phyloP scores from a whole-genome alignment of 1,284 basidiomycete genomes.

The Pseudozyma hubeiensis region DNA sequence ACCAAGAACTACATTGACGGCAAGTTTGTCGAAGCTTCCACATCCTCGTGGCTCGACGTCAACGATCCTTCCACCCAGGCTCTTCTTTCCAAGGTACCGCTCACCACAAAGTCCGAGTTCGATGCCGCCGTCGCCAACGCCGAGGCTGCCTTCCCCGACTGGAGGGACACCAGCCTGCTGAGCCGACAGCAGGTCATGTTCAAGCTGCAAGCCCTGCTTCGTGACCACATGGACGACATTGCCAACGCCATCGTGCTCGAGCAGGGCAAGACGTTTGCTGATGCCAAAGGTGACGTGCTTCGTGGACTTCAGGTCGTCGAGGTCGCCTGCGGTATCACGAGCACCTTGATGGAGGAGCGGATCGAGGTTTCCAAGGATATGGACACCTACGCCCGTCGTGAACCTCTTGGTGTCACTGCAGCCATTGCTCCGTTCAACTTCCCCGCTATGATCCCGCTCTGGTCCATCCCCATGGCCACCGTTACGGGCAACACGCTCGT shows the following conservation, averaged over 20 bases:
- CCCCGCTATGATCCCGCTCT: slow-evolving; percentile 91
- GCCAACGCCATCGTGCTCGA: slow-evolving; percentile 65
- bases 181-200: slow-evolving; percentile 88
- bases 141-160: slow-evolving; percentile 86
- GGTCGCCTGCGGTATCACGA: slow-evolving; percentile 83
- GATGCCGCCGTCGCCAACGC: slow-evolving; percentile 86
- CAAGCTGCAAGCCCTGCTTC: slow-evolving; percentile 71
- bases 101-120: slow-evolving; percentile 86
- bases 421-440: slow-evolving; percentile 65
- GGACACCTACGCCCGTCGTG: slow-evolving; percentile 87
- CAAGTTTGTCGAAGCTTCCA: slow-evolving; percentile 83
- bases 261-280: slow-evolving; percentile 72
- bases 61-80: slow-evolving; percentile 91
- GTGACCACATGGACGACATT: slow-evolving; percentile 70
- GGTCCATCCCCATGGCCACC: slow-evolving; percentile 76
- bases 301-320: slow-evolving; percentile 96
- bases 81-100: slow-evolving; percentile 86
- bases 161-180: slow-evolving; percentile 87
- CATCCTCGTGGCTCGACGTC: slow-evolving; percentile 83
- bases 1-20: slow-evolving; percentile 85
- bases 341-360: slow-evolving; percentile 86
- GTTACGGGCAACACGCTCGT: slow-evolving; percentile 95
- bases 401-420: slow-evolving; percentile 73
- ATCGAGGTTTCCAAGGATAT: slow-evolving; percentile 94
- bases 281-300: slow-evolving; percentile 93